Conservation (phyloP, 768 basidiomycete genomes). For the Omphalotus guepiniiformis region DNA sequence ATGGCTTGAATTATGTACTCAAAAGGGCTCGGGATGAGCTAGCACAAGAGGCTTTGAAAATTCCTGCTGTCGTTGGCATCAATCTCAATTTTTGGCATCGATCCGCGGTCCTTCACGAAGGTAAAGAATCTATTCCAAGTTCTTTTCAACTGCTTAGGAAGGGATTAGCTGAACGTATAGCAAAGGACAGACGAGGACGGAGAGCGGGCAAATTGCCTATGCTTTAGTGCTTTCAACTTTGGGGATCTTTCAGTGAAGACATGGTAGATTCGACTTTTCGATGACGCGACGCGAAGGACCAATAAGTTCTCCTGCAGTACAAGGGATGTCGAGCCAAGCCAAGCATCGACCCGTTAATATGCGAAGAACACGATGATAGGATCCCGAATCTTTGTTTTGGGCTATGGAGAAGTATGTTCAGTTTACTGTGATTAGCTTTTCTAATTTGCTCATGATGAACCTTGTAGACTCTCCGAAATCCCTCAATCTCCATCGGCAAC, state of each 20-base stretch:
- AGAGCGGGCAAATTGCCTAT: slow-evolving; percentile 94
- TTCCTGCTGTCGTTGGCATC: slow-evolving; percentile 80
- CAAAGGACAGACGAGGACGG: slow-evolving; percentile 99
- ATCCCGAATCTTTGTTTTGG: slow-evolving; percentile 89
- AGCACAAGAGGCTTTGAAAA: slow-evolving; percentile 23
- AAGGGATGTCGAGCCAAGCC: slow-evolving; percentile 92
- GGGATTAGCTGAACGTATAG: slow-evolving; percentile 90
- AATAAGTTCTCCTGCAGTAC: slow-evolving; percentile 61
- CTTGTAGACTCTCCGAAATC: slow-evolving; percentile 68
- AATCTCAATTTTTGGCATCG: slow-evolving; percentile 92
- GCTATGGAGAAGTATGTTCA: slow-evolving; percentile 88
- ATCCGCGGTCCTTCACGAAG: slow-evolving; percentile 95
- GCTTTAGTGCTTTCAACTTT: slow-evolving; percentile 90
- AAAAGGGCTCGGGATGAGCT: slow-evolving; percentile 7
- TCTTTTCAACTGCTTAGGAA: slow-evolving; percentile 47
- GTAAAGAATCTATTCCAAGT: slow-evolving; percentile 34
- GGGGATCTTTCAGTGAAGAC: slow-evolving; percentile 88
- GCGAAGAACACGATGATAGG: slow-evolving; percentile 90
- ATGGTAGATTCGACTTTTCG: slow-evolving; percentile 45
- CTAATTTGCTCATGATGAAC: neutral
- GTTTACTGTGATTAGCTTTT: too few relatives aligned
- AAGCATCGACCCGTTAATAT: slow-evolving; percentile 93
- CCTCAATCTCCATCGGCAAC: slow-evolving; percentile 52
- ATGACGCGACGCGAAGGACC: neutral
- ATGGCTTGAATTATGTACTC: slow-evolving; percentile 7